Conservation (phyloP, 192 early-diverging fungal species). For the Polychytrium aggregatum region DNA sequence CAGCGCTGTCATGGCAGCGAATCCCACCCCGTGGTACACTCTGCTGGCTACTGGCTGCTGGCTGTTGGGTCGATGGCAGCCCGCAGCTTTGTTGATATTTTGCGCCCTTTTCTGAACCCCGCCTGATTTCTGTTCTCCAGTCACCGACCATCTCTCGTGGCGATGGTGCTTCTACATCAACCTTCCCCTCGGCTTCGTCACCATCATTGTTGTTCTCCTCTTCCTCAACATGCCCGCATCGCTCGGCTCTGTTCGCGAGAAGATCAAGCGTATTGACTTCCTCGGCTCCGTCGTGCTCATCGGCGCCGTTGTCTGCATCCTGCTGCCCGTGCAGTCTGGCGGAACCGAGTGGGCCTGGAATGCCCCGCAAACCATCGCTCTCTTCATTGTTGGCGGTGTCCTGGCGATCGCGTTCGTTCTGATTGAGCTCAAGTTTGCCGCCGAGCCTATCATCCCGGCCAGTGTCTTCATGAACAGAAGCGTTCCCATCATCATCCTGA, state of each 20-base stretch:
- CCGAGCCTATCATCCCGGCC: constrained; percentile 61
- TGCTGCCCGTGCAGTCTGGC: constrained; percentile 64
- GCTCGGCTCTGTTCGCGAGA: constrained; percentile 34
- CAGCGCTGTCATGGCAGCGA: too few species aligned
- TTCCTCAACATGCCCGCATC: constrained; percentile 50
- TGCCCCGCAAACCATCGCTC: constrained; percentile 43
- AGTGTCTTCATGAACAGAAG: constrained; percentile 42
- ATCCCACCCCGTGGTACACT: too few species aligned
- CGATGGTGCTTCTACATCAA: constrained; percentile 73
- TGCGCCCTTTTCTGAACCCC: too few species aligned
- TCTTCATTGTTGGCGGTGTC: constrained; percentile 51
- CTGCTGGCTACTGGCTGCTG: too few species aligned
- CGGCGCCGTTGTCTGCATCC: constrained; percentile 39
- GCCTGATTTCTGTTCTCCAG: too few species aligned
- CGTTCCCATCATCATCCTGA: constrained; percentile 16
- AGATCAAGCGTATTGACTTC: constrained; percentile 60
- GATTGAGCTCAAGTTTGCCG: constrained; percentile 51
- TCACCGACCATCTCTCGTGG: constrained; percentile 49
- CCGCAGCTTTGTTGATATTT: too few species aligned
- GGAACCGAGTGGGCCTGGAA: constrained; percentile 56
- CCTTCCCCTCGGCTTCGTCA: constrained; percentile 64
- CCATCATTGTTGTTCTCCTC: constrained; percentile 40
- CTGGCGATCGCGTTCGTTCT: constrained; percentile 45
- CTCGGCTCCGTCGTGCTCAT: constrained; percentile 44
- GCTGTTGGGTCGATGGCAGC: too few species aligned